Percentiles rank a stretch among this genome's conserved stretches.
phyloP scores from a whole-genome alignment of 78 protist genomes.

The Mastigamoeba balamuthi region DNA sequence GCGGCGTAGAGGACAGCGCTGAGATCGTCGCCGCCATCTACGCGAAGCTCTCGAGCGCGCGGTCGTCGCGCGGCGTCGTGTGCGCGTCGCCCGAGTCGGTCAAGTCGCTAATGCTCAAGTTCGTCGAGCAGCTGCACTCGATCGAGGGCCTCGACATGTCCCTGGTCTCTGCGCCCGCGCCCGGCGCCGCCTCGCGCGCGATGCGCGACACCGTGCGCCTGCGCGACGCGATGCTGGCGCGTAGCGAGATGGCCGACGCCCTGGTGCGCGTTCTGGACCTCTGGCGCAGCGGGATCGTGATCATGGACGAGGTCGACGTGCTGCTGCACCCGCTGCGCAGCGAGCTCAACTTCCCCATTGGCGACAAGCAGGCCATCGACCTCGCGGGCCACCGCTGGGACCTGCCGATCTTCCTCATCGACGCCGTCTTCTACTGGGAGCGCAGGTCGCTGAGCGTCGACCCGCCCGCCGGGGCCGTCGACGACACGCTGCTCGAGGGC shows the following conservation, averaged over 20 bases:
- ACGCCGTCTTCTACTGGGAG: conserved; percentile 13
- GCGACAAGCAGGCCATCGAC: conserved; percentile 27
- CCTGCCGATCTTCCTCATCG: conserved; percentile 50
- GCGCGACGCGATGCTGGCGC: neutral
- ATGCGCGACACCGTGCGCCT: neutral
- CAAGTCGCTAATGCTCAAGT: conserved; percentile 52
- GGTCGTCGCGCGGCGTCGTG: neutral
- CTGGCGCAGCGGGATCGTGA: conserved; percentile 10
- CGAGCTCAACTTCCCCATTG: conserved; percentile 79
- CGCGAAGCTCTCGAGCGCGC: conserved; percentile 5
- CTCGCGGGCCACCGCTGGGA: conserved; percentile 52
- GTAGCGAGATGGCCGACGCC: conserved; percentile 1
- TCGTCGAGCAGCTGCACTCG: conserved; percentile 30
- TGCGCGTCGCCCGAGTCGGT: conserved; percentile 20
- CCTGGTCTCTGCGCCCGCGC: too few species aligned
- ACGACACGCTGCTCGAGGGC: neutral
- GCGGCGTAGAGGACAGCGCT: conserved; percentile 2
- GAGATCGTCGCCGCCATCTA: neutral
- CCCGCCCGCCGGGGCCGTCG: neutral
- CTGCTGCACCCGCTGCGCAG: conserved; percentile 64
- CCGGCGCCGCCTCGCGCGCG: neutral
- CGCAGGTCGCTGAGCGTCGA: neutral
- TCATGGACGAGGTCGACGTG: conserved; percentile 61
- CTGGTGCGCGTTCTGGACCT: neutral
- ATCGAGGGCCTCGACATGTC: neutral